Evolutionary conservation across 2,329 filamentous ascomycete species (phyloP).

Genomic region (Meredithiella fracta): DNA sequence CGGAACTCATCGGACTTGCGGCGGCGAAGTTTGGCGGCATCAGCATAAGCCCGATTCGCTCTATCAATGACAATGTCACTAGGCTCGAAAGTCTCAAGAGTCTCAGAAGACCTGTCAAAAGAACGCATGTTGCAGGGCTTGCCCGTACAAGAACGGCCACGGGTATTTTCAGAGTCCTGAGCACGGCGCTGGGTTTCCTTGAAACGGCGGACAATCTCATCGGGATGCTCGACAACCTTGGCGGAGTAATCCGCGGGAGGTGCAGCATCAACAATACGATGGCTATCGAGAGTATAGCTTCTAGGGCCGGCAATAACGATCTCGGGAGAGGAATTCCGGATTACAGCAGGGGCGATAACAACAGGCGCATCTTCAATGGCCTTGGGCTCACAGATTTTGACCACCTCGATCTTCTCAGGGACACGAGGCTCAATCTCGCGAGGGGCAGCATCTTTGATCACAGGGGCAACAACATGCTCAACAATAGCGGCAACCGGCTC

Average conservation of each 20-base stretch:
- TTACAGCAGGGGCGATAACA: background rate
- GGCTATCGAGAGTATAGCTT: background rate
- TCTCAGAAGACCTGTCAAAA: background rate
- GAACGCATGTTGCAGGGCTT: background rate
- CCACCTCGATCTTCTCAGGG: too few relatives aligned
- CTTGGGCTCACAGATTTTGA: background rate
- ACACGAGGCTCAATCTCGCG: too few relatives aligned
- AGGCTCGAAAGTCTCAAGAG: too few relatives aligned
- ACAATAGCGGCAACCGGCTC: background rate
- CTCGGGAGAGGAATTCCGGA: background rate
- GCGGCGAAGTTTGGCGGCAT: background rate
- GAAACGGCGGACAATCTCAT: conserved; percentile 27
- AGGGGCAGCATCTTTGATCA: background rate
- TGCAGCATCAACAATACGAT: background rate
- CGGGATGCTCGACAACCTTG: conserved; percentile 19
- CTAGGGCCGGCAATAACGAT: background rate
- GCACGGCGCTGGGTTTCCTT: conserved; percentile 20
- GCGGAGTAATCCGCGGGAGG: background rate
- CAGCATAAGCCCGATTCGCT: background rate
- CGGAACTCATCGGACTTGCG: background rate
- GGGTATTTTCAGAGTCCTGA: background rate
- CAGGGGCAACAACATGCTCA: background rate
- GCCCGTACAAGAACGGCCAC: background rate
- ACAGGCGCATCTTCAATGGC: background rate
- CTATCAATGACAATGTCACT: background rate